Base-by-base conservation (phyloP, 805 yeast genomes). In the Cyberlindnera bimundalis region DNA sequence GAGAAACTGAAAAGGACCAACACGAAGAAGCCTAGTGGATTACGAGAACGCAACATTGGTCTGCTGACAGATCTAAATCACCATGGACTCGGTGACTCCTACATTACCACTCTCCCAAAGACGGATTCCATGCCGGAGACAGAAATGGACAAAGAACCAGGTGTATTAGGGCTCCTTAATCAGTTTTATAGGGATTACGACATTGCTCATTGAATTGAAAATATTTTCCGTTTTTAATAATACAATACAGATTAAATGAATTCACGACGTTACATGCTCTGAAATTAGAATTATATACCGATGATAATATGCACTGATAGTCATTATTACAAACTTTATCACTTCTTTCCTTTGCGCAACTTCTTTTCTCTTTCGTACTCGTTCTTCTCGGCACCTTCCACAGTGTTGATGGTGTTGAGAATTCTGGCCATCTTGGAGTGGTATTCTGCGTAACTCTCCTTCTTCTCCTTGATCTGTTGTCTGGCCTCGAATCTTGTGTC, bases 371-470 rank as follows among this genome's bases (percentile, higher is more conserved):
- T 75, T 59, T 89, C 96, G 63, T 91, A 91, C 53, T 81, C 81
- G 61, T 93, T 90, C 73, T 87, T 85, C 59, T 88, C 97, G 5
- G 93, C 86, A 58, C 98, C 98, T 70, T 91, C 97, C 54, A 84
- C 89, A 5, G 96, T 89, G 48, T 84, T 85, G 56, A 93, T 87
- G 40, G 90, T 78, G 53, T 90, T 85, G 60, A 84, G 80, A 59
- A 93, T 82, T 51, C 76, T 76, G 32, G 95, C 84, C 88, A 93
- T 86, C 71, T 87, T 90, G 51, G 79, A 73, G 62, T 93, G 98
- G 62, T 93, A 93, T 9, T 76, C 90, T 30, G 75, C 74, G 55
- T 87, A 81, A 55, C 78, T 78, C 40, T 71, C 67, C 64, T 86
- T 84, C 76, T 87, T 85, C 59, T 80, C 89, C 36, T 72, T 70